These are phyloP conservation scores for Chlorella vulgaris DNA, from an alignment of 139 green algal genomes.

Conservation along the genomic window DNA sequence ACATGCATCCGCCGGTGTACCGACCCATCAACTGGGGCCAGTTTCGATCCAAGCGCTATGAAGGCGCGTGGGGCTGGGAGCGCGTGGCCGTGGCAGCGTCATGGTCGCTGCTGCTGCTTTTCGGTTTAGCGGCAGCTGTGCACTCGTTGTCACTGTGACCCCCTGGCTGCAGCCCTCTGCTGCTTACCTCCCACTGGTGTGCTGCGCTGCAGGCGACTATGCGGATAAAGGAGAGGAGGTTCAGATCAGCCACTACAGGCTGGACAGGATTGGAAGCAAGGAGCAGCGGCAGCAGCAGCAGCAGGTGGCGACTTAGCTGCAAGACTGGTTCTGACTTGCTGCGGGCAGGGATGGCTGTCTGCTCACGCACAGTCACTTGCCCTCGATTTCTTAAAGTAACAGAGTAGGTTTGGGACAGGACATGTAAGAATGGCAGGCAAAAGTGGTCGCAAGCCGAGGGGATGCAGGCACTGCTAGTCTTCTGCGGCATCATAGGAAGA, in stretches of 20 bases:
- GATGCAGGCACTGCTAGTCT: neutral
- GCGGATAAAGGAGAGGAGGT: conserved; percentile 59
- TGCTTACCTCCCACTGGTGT: neutral
- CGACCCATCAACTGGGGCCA: conserved; percentile 50
- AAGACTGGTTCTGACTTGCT: neutral
- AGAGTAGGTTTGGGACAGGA: neutral
- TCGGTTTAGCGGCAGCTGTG: too few relatives aligned
- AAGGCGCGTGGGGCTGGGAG: neutral
- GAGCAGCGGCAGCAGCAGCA: neutral
- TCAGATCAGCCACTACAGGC: conserved; percentile 59
- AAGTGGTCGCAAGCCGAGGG: neutral
- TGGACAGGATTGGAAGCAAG: conserved; percentile 5
- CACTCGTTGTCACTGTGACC: too few relatives aligned
- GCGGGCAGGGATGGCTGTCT: neutral
- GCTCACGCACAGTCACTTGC: too few relatives aligned
- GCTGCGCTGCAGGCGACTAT: conserved; percentile 46
- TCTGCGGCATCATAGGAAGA: conserved; percentile 11
- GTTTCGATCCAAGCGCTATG: conserved; percentile 39
- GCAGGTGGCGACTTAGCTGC: too few relatives aligned
- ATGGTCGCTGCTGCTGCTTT: too few relatives aligned
- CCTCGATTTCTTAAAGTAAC: neutral
- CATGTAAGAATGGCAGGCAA: neutral
- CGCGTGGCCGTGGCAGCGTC: too few relatives aligned
- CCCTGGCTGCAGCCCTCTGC: too few relatives aligned
- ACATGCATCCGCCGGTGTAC: conserved; percentile 32